A percentile compares a stretch with the other conserved stretches of the same genome.
These are phyloP conservation scores for Maudiozyma turicensis DNA, from an alignment of 805 yeast genomes.

Conservation along the genomic window DNA sequence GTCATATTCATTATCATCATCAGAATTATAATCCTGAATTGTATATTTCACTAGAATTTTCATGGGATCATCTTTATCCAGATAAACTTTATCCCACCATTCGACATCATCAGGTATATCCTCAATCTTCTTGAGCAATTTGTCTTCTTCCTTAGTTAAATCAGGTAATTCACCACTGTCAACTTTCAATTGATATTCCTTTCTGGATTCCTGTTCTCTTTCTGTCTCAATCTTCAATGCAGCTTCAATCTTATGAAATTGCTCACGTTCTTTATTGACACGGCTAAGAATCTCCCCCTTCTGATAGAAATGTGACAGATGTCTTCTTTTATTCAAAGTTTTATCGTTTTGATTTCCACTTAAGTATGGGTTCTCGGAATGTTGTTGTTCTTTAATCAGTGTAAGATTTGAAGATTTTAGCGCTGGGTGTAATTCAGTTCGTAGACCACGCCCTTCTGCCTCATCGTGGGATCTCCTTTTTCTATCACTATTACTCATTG, in stretches of 20 bases:
- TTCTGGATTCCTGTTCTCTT: constrained; percentile 3
- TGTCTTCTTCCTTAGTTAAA: constrained; percentile 44
- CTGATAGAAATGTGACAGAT: constrained; percentile 35
- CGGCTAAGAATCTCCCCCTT: constrained; percentile 38
- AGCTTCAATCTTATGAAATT: constrained; percentile 29
- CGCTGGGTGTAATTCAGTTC: constrained; percentile 24
- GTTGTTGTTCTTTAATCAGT: constrained; percentile 15
- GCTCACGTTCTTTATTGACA: constrained; percentile 9
- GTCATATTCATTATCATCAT: constrained; percentile 17
- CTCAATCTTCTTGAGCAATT: constrained; percentile 30
- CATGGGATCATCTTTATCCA: constrained; percentile 31
- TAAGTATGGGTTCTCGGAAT: constrained; percentile 25
- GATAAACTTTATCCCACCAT: constrained; percentile 79
- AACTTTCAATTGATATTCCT: constrained; percentile 30
- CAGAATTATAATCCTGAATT: constrained; percentile 12
- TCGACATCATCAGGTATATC: constrained; percentile 54
- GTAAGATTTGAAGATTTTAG: constrained; percentile 23
- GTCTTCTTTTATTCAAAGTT: constrained; percentile 8
- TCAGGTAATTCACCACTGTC: constrained; percentile 43
- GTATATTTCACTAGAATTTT: constrained; percentile 29
- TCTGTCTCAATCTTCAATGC: constrained; percentile 4
- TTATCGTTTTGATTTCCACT: constrained; percentile 1
- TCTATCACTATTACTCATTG: too few relatives aligned
- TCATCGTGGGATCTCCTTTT: background rate
- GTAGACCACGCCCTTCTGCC: constrained; percentile 13